phyloP scores from a whole-genome alignment of 169 alveolate genomes.

The Fabrea salina region DNA sequence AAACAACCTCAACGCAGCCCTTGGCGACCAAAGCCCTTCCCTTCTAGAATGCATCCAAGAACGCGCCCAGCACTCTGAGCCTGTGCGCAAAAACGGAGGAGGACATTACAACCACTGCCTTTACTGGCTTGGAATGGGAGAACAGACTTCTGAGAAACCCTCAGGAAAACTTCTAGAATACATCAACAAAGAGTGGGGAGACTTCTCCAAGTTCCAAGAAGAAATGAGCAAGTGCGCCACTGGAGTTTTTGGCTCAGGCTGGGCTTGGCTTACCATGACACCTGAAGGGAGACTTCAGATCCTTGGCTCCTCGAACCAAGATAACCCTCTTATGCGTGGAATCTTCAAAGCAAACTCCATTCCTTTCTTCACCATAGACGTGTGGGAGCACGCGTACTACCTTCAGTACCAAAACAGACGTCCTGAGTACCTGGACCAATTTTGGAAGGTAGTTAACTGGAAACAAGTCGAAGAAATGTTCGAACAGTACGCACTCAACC shows the following conservation, averaged over 20 bases:
- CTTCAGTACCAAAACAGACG: slow-evolving; percentile 91
- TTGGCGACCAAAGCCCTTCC: background rate
- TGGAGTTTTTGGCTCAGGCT: slow-evolving; percentile 96
- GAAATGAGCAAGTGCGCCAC: slow-evolving; percentile 80
- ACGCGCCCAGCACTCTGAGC: background rate
- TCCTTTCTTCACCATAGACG: slow-evolving; percentile 91
- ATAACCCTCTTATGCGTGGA: slow-evolving; percentile 71
- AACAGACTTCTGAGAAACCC: background rate
- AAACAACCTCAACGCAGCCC: slow-evolving; percentile 25
- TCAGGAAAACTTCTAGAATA: slow-evolving; percentile 15
- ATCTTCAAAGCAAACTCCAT: slow-evolving; percentile 79
- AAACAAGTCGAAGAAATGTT: slow-evolving; percentile 60
- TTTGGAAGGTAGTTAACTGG: slow-evolving; percentile 96
- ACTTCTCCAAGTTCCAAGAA: slow-evolving; percentile 80
- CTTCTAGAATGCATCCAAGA: slow-evolving; percentile 11
- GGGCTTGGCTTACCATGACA: slow-evolving; percentile 97
- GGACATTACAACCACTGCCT: slow-evolving; percentile 35
- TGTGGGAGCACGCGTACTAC: slow-evolving; percentile 99
- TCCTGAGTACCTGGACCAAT: slow-evolving; percentile 86
- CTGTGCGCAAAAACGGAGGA: slow-evolving; percentile 28
- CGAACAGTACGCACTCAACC: slow-evolving; percentile 16
- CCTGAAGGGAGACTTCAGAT: slow-evolving; percentile 86
- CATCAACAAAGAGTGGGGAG: slow-evolving; percentile 15
- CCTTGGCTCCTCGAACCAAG: slow-evolving; percentile 91
- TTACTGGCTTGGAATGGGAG: slow-evolving; percentile 27